A percentile compares a stretch with the other conserved stretches of the same genome.
phyloP scores from a whole-genome alignment of 768 basidiomycete genomes.

The Scleroderma bovista region DNA sequence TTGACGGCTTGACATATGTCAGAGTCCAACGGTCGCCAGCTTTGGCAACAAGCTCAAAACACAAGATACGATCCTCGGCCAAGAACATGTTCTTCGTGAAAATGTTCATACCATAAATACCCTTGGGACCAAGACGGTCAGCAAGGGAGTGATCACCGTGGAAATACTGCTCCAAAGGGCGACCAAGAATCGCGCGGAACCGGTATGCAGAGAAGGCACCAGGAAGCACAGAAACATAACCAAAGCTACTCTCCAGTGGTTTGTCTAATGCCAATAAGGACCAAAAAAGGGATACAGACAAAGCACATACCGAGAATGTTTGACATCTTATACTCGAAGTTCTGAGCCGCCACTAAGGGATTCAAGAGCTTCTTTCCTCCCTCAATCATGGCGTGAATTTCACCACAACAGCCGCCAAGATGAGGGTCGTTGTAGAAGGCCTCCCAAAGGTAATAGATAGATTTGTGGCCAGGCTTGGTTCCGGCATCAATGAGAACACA shows the following conservation, averaged over 20 bases:
- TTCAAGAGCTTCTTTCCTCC: conserved; percentile 89
- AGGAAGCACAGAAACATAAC: conserved; percentile 91
- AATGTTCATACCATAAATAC: conserved; percentile 95
- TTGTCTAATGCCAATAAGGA: conserved; percentile 50
- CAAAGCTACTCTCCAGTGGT: conserved; percentile 91
- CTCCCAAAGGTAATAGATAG: conserved; percentile 94
- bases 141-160: conserved; percentile 87
- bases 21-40: conserved; percentile 82
- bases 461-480: conserved; percentile 94
- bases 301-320: conserved; percentile 72
- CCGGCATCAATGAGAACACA: conserved; percentile 94
- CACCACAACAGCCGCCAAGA: conserved; percentile 86
- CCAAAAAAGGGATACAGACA: not conserved
- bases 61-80: conserved; percentile 94
- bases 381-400: conserved; percentile 96
- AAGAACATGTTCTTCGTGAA: conserved; percentile 93
- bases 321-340: conserved; percentile 98
- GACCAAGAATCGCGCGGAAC: conserved; percentile 86
- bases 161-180: conserved; percentile 82
- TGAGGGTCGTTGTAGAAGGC: conserved; percentile 78
- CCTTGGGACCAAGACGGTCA: conserved; percentile 87
- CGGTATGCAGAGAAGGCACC: conserved; percentile 97
- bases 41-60: conserved; percentile 96
- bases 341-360: conserved; percentile 90
- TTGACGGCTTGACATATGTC: conserved; percentile 89